phyloP scores from a whole-genome alignment of 139 green algal genomes.

The Choricystis sp. region DNA sequence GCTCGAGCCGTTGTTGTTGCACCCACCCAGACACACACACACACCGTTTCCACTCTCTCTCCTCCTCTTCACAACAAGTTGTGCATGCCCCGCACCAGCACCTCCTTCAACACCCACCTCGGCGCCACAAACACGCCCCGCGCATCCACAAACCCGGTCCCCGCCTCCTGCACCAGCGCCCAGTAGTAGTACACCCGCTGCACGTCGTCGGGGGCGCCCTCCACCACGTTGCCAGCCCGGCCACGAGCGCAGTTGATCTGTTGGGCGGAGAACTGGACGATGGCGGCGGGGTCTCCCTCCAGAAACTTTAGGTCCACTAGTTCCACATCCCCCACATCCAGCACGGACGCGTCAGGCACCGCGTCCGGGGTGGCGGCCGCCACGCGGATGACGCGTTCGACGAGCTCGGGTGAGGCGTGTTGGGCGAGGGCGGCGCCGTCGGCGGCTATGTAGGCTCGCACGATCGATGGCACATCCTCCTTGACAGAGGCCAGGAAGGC shows the following conservation, averaged over 20 bases:
- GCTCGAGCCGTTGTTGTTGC: too few species aligned
- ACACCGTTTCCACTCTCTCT: neutral
- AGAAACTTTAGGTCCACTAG: slow-evolving; percentile 66
- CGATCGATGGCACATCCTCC: slow-evolving; percentile 27
- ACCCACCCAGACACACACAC: too few species aligned
- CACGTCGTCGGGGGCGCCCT: slow-evolving; percentile 60
- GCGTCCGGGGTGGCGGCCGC: slow-evolving; percentile 27
- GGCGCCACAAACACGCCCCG: slow-evolving; percentile 58
- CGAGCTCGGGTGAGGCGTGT: slow-evolving; percentile 65
- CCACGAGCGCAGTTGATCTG: slow-evolving; percentile 81
- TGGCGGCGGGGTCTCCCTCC: slow-evolving; percentile 71
- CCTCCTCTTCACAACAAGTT: slow-evolving; percentile 27
- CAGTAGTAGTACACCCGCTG: slow-evolving; percentile 59
- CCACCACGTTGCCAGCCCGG: slow-evolving; percentile 80
- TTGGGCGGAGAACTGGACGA: slow-evolving; percentile 59
- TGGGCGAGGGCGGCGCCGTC: slow-evolving; percentile 38
- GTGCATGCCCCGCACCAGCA: slow-evolving; percentile 55
- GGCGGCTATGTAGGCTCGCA: slow-evolving; percentile 48
- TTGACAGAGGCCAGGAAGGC: slow-evolving; percentile 43
- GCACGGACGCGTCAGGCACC: slow-evolving; percentile 70
- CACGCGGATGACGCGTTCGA: slow-evolving; percentile 65
- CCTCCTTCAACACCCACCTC: slow-evolving; percentile 71
- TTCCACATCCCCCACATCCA: slow-evolving; percentile 78
- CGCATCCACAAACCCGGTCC: slow-evolving; percentile 39
- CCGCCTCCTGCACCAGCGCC: slow-evolving; percentile 62